Percentiles rank a stretch among this genome's conserved stretches.
These are phyloP conservation scores for Lichtheimia ornata DNA, from an alignment of 371 early-diverging fungal species.

Conservation along the genomic window DNA sequence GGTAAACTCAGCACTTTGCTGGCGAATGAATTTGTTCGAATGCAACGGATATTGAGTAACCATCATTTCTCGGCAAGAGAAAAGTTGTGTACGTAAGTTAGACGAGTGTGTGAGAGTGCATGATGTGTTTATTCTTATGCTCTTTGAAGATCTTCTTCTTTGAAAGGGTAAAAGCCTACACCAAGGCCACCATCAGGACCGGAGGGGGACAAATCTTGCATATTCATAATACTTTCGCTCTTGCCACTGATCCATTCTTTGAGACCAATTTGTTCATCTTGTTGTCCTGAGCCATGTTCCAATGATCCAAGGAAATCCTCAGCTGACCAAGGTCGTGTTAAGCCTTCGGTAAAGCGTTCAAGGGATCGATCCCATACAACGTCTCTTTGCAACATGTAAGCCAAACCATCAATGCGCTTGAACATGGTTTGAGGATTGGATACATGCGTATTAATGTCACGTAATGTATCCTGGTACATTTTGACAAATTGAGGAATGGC, in stretches of 20 bases:
- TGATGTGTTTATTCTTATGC: no score
- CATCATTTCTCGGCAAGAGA: no score
- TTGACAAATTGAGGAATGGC: slow-evolving; percentile 11
- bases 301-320: slow-evolving; percentile 18
- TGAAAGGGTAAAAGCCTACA: no score
- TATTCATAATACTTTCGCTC: background rate
- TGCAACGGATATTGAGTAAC: no score
- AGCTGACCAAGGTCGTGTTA: slow-evolving; percentile 14
- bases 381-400: slow-evolving; percentile 28
- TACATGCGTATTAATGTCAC: slow-evolving; percentile 14
- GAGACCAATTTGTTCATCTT: slow-evolving; percentile 23
- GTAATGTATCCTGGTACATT: slow-evolving; percentile 16
- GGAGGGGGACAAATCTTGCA: no score
- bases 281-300: slow-evolving; percentile 17
- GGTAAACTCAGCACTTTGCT: no score
- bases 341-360: slow-evolving; percentile 17
- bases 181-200: no score
- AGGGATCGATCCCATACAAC: slow-evolving; percentile 24
- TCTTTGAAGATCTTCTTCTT: no score
- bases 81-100: no score
- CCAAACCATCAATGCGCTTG: slow-evolving; percentile 22
- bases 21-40: no score
- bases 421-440: slow-evolving; percentile 15
- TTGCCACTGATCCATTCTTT: slow-evolving; percentile 24
- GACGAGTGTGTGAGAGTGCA: no score